These are phyloP conservation scores for Penicillium thymicola DNA, from an alignment of 2,329 filamentous ascomycete species.

Conservation along the genomic window DNA sequence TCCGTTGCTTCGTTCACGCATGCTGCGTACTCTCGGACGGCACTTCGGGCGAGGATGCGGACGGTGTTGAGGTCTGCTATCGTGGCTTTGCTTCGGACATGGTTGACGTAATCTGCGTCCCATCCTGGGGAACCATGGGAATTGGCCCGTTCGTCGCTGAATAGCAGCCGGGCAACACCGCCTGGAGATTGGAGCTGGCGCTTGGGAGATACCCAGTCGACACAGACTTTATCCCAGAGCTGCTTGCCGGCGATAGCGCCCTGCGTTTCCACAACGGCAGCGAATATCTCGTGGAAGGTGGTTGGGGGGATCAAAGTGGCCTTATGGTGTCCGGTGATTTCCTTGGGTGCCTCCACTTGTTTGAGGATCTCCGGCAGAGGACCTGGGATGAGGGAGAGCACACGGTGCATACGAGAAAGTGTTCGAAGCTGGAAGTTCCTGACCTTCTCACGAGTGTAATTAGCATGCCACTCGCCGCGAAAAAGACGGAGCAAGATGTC, in stretches of 20 bases:
- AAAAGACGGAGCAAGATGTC: conserved; percentile 35
- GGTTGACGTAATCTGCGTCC: conserved; percentile 24
- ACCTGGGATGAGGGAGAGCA: conserved; percentile 35
- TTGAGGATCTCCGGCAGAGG: conserved; percentile 28
- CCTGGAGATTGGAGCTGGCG: conserved; percentile 24
- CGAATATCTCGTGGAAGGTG: conserved; percentile 53
- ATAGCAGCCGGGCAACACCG: conserved; percentile 28
- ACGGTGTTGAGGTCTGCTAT: conserved; percentile 36
- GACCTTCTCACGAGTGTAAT: conserved; percentile 21
- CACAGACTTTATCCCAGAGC: conserved; percentile 50
- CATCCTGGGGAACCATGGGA: conserved; percentile 26
- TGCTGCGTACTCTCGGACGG: conserved; percentile 28
- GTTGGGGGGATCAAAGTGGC: conserved; percentile 32
- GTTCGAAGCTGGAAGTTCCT: conserved; percentile 29
- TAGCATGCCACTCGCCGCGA: conserved; percentile 28
- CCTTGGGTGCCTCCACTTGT: conserved; percentile 12
- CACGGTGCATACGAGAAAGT: conserved; percentile 28
- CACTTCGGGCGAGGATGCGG: conserved; percentile 37
- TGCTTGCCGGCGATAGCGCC: conserved; percentile 48
- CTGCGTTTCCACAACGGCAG: conserved; percentile 51
- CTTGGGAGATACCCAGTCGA: conserved; percentile 24
- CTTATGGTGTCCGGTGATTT: conserved; percentile 15
- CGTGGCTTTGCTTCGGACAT: conserved; percentile 28
- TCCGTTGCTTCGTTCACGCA: background rate
- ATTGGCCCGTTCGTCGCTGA: conserved; percentile 21